Conservation (phyloP, 1,284 basidiomycete species). For the Vanrija sp. region DNA sequence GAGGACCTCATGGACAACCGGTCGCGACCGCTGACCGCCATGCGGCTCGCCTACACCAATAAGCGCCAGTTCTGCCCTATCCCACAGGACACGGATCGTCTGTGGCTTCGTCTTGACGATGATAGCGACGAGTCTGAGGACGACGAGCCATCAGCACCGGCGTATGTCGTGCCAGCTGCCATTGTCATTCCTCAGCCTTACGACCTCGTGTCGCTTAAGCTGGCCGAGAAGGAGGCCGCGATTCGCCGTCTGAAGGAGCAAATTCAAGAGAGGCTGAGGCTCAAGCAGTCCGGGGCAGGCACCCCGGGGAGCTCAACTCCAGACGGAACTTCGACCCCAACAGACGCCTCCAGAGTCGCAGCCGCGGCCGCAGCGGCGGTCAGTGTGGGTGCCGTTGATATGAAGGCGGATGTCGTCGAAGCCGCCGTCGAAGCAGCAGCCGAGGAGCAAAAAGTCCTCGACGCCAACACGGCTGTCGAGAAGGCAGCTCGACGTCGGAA, state of each 20-base stretch:
- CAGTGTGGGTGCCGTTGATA: background rate
- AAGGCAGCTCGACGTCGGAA: no score
- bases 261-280: constrained; percentile 28
- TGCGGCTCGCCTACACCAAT: background rate
- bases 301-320: background rate
- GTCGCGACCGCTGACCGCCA: constrained; percentile 7
- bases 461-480: no score
- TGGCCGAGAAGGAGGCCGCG: constrained; percentile 33
- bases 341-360: background rate
- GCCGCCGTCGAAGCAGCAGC: constrained; percentile 8
- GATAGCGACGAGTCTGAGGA: constrained; percentile 16
- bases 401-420: constrained; percentile 6
- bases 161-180: constrained; percentile 2
- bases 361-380: constrained; percentile 7
- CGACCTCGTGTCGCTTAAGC: constrained; percentile 14
- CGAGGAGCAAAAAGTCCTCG: background rate
- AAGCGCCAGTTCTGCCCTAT: constrained; percentile 29
- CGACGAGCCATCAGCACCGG: constrained; percentile 8
- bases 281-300: constrained; percentile 11
- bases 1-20: constrained; percentile 39
- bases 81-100: constrained; percentile 16
- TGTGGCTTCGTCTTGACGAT: constrained; percentile 25
- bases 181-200: constrained; percentile 12
- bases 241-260: constrained; percentile 36
- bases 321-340: constrained; percentile 6